Evolutionary conservation across 306 rosid species (phyloP).

Genomic region (Acacia melanoxylon): DNA sequence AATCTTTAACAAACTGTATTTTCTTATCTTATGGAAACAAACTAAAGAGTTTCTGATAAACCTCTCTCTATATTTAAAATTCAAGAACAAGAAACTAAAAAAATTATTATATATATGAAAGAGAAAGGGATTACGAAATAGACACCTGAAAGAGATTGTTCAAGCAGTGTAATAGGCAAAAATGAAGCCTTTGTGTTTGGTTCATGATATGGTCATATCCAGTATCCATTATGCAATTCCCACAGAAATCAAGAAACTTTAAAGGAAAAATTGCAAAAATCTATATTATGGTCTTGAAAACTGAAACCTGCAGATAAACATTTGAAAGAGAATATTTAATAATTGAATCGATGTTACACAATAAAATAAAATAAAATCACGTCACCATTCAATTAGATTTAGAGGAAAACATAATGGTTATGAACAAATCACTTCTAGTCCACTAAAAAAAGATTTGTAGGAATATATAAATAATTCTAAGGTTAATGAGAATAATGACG

Average conservation of each 20-base stretch:
- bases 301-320: neutral
- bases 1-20: neutral
- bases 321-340: neutral
- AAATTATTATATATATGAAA: neutral
- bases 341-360: neutral
- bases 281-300: neutral
- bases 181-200: constrained; percentile 77
- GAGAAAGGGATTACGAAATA: neutral
- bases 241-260: neutral
- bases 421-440: neutral
- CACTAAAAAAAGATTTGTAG: neutral
- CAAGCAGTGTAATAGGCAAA: constrained; percentile 80
- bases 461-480: neutral
- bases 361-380: neutral
- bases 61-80: neutral
- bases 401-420: neutral
- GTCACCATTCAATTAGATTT: neutral
- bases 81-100: constrained; percentile 15
- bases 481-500: neutral
- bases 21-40: neutral
- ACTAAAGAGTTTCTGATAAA: constrained; percentile 9
- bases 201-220: constrained; percentile 83
- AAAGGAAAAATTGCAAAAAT: neutral
- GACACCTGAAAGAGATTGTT: constrained; percentile 92
- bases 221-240: neutral